Base-by-base conservation (phyloP, 352 stramenopile species). In the Pythium guiyangense region DNA sequence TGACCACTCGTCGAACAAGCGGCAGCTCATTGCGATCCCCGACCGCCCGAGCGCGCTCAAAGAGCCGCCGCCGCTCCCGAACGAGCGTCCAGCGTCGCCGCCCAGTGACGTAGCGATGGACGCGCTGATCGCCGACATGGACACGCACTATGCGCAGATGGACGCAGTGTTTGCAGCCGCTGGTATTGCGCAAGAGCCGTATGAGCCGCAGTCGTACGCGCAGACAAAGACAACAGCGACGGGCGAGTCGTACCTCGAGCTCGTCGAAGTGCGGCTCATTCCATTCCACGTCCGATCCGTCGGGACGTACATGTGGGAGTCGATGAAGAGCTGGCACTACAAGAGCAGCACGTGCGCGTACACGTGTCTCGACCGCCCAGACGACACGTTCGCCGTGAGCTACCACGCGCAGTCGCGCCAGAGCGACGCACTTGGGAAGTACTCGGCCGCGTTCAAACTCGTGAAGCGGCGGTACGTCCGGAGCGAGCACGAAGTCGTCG, bases 1-100 rank as follows among this genome's bases (percentile, higher is more conserved):
- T 4, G 44, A 64, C 18, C 50, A 64, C 31, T 54, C 31, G 12
- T 59, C 58, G 11, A 59, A 64, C 58, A 59, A 64, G n/a, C 58
- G 58, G 9, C 58, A 64, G 44, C 52, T 64, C 22, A 18, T 53
- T 6, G 52, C 58, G 10, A 17, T 62, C 8, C 56, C 56, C 1
- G 45, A 52, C n/a, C 5, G 25, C 2, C 6, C 29, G 2, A 25
- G 6, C 4, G 29, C 46, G 3, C 31, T 25, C 35, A 44, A 39
- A 3, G 22, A 49, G 20, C 22, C 6, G 15, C 20, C 31, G 20
- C 31, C 12, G 56, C 9, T 51, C 20, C 18, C 49, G 20, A 8
- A 22, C 34, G 17, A 40, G 29, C 9, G 3, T 51, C 1, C 22
- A 11, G 29, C 35, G 20, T 18, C 27, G 25, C 1, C 43, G 18